Base-by-base conservation (phyloP, 495 filamentous ascomycete species). In the Baudoinia panamericana region DNA sequence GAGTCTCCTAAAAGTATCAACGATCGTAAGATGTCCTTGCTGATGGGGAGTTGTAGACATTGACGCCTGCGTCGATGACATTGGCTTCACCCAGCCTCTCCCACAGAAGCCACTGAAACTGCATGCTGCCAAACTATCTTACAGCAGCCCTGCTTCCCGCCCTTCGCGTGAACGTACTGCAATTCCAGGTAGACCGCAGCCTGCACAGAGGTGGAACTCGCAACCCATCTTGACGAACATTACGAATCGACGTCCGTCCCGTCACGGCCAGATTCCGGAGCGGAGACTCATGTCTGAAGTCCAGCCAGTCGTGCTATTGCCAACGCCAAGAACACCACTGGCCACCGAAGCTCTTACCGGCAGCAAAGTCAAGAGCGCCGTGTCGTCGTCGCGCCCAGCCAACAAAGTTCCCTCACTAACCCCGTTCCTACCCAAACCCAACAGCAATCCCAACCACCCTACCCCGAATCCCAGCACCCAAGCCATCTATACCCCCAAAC, bases 131-230 rank as follows among this genome's bases (percentile, higher is more conserved):
- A 32, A 42, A 13, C 4, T 15, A 2, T 43, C 40, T 2, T 19
- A 16, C 13, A 45, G 42, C 28, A 45, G 42, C 27, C 42, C 42
- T 7, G 37, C 37, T 11, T 46, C 34, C 30, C 43, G 43, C 11
- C 13, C 24, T 12, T 18, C 35, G 12, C 23, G 42, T 4, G 33
- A 38, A 4, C 12, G 43, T 13, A 4, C 23, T 4, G 16, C 35
- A 10, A 46, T 30, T 40, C 43, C 43, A 12, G 35, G 23, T 13
- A 22, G 28, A 28, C 33, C 32, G 1, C 6, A 15, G 22, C 36
- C 36, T 3, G 29, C 41, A 19, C 43, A 47, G 23, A 31, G 48
- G n/a, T 52, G 38, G 43, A 52, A 39, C 33, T 52, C 48, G 1
- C 48, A 47, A 27, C 48, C 48, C 24, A 23, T 47, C 29, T 13